Conservation (phyloP, 805 yeast genomes). For the Cyberlindnera mycetangii region DNA sequence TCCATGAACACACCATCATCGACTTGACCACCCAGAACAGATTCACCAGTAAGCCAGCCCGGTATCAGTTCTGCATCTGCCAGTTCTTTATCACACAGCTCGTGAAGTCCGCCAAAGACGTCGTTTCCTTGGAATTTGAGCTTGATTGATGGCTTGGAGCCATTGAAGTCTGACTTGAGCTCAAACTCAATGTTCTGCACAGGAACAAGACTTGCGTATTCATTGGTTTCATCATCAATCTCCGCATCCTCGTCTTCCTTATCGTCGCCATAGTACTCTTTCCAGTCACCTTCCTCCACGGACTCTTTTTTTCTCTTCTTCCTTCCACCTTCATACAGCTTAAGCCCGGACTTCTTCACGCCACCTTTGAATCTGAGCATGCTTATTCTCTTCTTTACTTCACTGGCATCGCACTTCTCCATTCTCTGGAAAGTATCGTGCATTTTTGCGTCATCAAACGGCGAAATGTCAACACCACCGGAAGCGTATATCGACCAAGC, state of each 20-base stretch:
- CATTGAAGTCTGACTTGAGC: conserved; percentile 33
- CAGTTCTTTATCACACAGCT: conserved; percentile 48
- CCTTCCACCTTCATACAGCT: conserved; percentile 37
- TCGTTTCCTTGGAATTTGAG: conserved; percentile 57
- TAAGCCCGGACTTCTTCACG: conserved; percentile 33
- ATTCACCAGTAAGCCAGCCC: conserved; percentile 78
- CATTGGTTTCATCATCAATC: conserved; percentile 25
- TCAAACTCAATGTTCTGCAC: conserved; percentile 48
- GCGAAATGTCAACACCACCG: conserved; percentile 60
- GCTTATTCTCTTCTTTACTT: conserved; percentile 41
- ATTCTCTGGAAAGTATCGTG: conserved; percentile 37
- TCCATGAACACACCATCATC: conserved; percentile 32
- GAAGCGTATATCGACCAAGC: conserved; percentile 75
- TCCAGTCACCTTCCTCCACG: conserved; percentile 12
- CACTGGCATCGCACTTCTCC: conserved; percentile 17
- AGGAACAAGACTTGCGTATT: conserved; percentile 56
- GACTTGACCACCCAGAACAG: conserved; percentile 51
- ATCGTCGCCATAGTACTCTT: conserved; percentile 13
- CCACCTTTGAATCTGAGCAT: conserved; percentile 62
- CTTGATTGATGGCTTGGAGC: conserved; percentile 23
- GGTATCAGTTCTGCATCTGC: conserved; percentile 60
- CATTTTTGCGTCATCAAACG: conserved; percentile 44
- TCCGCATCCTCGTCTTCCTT: conserved; percentile 25
- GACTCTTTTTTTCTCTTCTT: conserved; percentile 23
- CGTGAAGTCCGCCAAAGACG: conserved; percentile 76